These are phyloP conservation scores for Chimonanthus salicifolius DNA, from an alignment of 164 flowering plant genomes.

Conservation along the genomic window DNA sequence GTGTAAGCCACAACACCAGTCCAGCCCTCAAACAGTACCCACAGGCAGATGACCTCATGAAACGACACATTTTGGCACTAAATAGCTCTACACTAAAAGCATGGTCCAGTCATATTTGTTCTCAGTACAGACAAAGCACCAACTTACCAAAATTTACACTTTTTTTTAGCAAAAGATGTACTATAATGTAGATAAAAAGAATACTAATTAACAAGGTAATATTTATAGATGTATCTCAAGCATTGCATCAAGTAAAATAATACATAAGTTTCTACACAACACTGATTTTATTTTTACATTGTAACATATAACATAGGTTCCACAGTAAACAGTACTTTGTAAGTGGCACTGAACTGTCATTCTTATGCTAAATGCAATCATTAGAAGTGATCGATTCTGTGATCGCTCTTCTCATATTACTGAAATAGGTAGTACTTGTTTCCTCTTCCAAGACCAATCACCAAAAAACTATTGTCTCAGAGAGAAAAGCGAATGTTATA, in stretches of 20 bases:
- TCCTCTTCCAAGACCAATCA: constrained; percentile 39
- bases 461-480: constrained; percentile 58
- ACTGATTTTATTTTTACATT: constrained; percentile 1
- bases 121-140: not conserved
- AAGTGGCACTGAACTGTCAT: not conserved
- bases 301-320: not conserved
- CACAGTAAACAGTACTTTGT: not conserved
- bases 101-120: not conserved
- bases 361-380: constrained; percentile 24
- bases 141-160: not conserved
- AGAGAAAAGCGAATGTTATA: constrained; percentile 5
- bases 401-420: constrained; percentile 6
- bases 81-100: not conserved
- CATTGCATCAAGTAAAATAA: not conserved
- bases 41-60: not conserved
- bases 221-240: not conserved
- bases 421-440: constrained; percentile 1
- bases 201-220: not conserved
- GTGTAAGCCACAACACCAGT: no score
- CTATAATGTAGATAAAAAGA: not conserved
- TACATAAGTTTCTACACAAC: not conserved
- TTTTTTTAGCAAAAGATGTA: not conserved
- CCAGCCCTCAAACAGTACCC: not conserved
- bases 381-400: constrained; percentile 35
- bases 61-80: no score